These are phyloP conservation scores for Blumeria graminis DNA, from an alignment of 2,329 filamentous ascomycete genomes.

Conservation along the genomic window DNA sequence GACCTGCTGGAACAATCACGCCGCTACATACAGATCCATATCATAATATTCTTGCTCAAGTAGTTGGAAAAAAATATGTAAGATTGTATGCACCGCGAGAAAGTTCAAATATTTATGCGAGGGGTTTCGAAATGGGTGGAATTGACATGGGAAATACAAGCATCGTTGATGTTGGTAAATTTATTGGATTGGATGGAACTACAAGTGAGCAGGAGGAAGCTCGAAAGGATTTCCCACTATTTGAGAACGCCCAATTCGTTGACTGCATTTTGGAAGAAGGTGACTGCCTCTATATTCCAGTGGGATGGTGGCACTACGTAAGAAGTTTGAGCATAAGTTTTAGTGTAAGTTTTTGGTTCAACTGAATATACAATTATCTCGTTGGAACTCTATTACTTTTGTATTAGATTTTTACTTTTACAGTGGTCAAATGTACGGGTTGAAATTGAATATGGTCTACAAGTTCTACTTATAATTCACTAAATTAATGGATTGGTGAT, in stretches of 20 bases:
- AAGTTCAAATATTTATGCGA: slow-evolving; percentile 32
- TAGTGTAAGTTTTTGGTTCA: slow-evolving; percentile 96
- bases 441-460: too few relatives aligned
- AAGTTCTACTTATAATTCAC: too few relatives aligned
- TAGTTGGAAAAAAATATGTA: slow-evolving; percentile 81
- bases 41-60: slow-evolving; percentile 76
- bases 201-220: slow-evolving; percentile 5
- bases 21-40: slow-evolving; percentile 87
- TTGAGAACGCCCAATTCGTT: slow-evolving; percentile 17
- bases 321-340: slow-evolving; percentile 66
- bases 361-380: slow-evolving; percentile 14
- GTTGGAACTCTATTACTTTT: too few relatives aligned
- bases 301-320: slow-evolving; percentile 98
- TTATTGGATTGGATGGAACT: slow-evolving; percentile 33
- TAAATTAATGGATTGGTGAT: too few relatives aligned
- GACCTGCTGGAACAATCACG: slow-evolving; percentile 67
- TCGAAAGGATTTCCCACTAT: slow-evolving; percentile 8
- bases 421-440: too few relatives aligned
- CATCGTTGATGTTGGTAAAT: slow-evolving; percentile 44
- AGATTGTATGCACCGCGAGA: slow-evolving; percentile 54
- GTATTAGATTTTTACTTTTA: too few relatives aligned
- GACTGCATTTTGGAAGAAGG: slow-evolving; percentile 63
- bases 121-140: slow-evolving; percentile 34
- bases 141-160: slow-evolving; percentile 92
- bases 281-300: slow-evolving; percentile 69